Base-by-base conservation (phyloP, 768 basidiomycete genomes). In the Russula lepida region DNA sequence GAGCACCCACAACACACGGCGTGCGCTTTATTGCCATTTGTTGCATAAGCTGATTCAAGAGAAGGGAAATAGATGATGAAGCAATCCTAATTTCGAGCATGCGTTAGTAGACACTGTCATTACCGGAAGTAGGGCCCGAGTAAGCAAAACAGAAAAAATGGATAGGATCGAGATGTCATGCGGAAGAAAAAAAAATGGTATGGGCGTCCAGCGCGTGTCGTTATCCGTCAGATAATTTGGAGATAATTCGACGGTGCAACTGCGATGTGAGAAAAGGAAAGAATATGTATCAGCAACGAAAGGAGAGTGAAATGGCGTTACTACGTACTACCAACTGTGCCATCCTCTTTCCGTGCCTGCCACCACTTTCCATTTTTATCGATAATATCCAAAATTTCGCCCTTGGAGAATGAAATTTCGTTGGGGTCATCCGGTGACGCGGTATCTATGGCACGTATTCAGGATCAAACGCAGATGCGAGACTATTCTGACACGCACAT, bases 341-440 rank as follows among this genome's bases (percentile, higher is more conserved):
- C 92, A 70, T 94, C 92, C 19, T 78, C 67, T 74, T 88, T 93
- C 69, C 75, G 84, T 37, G 90, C 88, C 69, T 91, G 90, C 92
- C 92, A 94, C 92, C 92, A 92, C 70, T 92, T 91, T 53, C 90
- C 90, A 68, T 90, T 84, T 74, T 92, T 93, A 74, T 98, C 95
- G 59, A 94, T 72, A 57, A 98, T 88, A 64, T 97, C 93, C 64
- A 98, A 81, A 43, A 92, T 78, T 69, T 98, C 95, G 56, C 93
- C 92, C 72, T 98, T 98, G 54, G 76, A 69, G 73, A 99, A 98
- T 51, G 91, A 90, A 43, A 99, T 88, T 74, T 99, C 97, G 70
- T 91, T 97, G 13, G 95, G 91, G 72, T 99, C 97, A 60, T 98
- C 95, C 30, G 89, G 77, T 2, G 89, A 92, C n/a, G 94, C 95